These are phyloP conservation scores for Xanthoconium separans DNA, from an alignment of 1,284 basidiomycete species.

Conservation along the genomic window DNA sequence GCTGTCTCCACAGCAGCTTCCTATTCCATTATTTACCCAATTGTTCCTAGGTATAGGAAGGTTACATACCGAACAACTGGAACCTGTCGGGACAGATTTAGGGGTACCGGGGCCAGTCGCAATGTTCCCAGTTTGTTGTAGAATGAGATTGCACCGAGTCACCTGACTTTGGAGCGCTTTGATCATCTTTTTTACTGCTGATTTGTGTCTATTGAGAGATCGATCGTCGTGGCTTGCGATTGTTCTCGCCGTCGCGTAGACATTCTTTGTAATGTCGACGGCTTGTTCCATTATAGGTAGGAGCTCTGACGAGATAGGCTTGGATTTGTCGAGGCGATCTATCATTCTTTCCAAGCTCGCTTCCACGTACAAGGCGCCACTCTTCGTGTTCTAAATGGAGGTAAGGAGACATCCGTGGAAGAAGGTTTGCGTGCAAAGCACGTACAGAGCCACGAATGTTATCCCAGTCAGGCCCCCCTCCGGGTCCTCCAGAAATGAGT, in stretches of 20 bases:
- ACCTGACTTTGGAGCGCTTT: conserved; percentile 12
- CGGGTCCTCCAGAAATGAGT: conserved; percentile 16
- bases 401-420: background rate
- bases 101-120: conserved; percentile 22
- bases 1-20: conserved; percentile 12
- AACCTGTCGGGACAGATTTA: background rate
- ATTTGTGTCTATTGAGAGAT: conserved; percentile 6
- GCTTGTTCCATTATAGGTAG: conserved; percentile 13
- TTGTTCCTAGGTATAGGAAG: background rate
- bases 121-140: conserved; percentile 17
- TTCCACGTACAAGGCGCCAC: conserved; percentile 18
- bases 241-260: conserved; percentile 9
- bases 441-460: conserved; percentile 16
- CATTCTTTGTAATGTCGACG: background rate
- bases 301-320: conserved; percentile 16
- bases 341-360: conserved; percentile 10
- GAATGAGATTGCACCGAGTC: conserved; percentile 20
- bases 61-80: conserved; percentile 6
- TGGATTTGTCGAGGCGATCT: conserved; percentile 11
- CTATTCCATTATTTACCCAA: background rate
- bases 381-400: conserved; percentile 7
- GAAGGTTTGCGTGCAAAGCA: background rate
- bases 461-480: conserved; percentile 16
- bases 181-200: conserved; percentile 13
- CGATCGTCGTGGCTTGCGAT: conserved; percentile 5